phyloP scores from a whole-genome alignment of 23 red algal species.

The Gracilaria caudata region DNA sequence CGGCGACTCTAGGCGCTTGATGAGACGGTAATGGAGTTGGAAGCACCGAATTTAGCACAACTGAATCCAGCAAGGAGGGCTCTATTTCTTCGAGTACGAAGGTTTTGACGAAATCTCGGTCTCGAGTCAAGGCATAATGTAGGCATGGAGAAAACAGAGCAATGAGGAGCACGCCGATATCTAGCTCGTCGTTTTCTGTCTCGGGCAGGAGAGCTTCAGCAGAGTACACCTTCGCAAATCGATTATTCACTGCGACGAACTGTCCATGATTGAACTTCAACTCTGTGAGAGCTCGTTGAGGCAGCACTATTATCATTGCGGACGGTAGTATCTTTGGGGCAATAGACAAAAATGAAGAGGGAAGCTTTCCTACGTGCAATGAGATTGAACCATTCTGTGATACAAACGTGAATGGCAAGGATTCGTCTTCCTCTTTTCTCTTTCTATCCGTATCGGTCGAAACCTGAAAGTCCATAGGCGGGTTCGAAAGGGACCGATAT shows the following conservation, averaged over 20 bases:
- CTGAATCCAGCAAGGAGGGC: slow-evolving; percentile 7
- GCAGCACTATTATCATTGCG: slow-evolving; percentile 7
- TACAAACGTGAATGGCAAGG: not conserved
- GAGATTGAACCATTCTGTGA: not conserved
- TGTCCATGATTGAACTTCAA: slow-evolving; percentile 6
- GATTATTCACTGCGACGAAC: not conserved
- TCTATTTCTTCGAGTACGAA: not conserved
- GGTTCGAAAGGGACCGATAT: no score
- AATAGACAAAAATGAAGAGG: slow-evolving; percentile 29
- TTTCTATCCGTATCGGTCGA: not conserved
- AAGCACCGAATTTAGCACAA: slow-evolving; percentile 25
- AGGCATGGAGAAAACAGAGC: slow-evolving; percentile 63
- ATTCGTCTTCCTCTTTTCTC: not conserved
- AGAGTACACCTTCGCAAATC: not conserved
- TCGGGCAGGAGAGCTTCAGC: slow-evolving; percentile 4
- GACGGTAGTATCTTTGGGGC: slow-evolving; percentile 4
- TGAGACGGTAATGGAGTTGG: slow-evolving; percentile 17
- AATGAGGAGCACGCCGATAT: not conserved
- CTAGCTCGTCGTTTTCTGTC: not conserved
- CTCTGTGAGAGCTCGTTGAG: not conserved
- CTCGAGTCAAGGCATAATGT: not conserved
- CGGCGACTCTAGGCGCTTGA: slow-evolving; percentile 15
- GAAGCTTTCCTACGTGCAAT: slow-evolving; percentile 10
- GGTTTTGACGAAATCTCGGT: not conserved
- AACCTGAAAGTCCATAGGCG: not conserved